Percentiles rank a stretch among this genome's conserved stretches.
These are phyloP conservation scores for Cladophialophora yegresii DNA, from an alignment of 2,329 filamentous ascomycete genomes.

Conservation along the genomic window DNA sequence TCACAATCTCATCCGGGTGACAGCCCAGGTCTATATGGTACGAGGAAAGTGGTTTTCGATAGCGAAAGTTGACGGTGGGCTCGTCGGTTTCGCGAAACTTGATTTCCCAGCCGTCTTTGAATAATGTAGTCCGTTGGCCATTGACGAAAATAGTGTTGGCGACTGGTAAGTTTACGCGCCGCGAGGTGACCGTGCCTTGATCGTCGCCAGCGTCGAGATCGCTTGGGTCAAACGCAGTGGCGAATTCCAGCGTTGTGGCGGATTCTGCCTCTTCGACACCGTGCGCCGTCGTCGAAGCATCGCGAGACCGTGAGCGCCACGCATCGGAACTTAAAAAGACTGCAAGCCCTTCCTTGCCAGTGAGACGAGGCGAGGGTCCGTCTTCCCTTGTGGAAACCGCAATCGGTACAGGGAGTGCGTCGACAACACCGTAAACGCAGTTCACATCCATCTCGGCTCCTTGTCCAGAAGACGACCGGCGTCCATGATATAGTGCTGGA, in stretches of 20 bases:
- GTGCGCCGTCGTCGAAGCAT: background rate
- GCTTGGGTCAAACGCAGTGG: background rate
- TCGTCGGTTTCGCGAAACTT: background rate
- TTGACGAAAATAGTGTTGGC: slow-evolving; percentile 37
- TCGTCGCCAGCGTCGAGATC: background rate
- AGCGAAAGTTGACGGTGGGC: background rate
- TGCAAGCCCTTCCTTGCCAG: slow-evolving; percentile 28
- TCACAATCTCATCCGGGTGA: slow-evolving; percentile 5
- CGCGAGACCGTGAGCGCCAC: background rate
- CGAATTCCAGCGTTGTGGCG: slow-evolving; percentile 12
- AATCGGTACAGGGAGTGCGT: slow-evolving; percentile 27
- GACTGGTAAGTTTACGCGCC: slow-evolving; percentile 23
- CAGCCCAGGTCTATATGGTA: slow-evolving; percentile 14
- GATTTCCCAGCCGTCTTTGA: slow-evolving; percentile 27
- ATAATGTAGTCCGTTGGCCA: slow-evolving; percentile 29
- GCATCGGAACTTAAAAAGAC: slow-evolving; percentile 25
- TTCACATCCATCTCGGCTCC: slow-evolving; percentile 3
- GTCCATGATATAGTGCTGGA: slow-evolving; percentile 5
- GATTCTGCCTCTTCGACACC: background rate
- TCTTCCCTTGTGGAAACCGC: too few relatives aligned
- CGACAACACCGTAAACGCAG: slow-evolving; percentile 30
- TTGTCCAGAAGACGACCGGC: background rate
- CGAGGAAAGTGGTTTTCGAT: slow-evolving; percentile 7
- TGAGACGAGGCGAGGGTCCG: background rate
- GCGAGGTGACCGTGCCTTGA: background rate